phyloP scores from a whole-genome alignment of 495 filamentous ascomycete species.

The Aspergillus wentii region DNA sequence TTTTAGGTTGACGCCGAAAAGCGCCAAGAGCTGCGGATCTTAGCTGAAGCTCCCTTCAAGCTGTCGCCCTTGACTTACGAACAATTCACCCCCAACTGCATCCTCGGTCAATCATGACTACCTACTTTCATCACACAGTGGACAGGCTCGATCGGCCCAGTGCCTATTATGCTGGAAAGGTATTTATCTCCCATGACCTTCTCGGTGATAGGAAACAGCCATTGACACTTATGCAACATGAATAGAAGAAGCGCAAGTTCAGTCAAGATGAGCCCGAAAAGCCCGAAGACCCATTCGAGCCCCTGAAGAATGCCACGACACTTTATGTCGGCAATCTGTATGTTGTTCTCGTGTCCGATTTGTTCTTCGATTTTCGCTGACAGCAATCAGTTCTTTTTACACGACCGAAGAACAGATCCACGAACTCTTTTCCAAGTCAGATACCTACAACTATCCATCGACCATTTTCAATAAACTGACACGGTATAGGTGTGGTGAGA shows the following conservation, averaged over 20 bases:
- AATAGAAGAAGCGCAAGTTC: constrained; percentile 62
- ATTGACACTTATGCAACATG: constrained; percentile 6
- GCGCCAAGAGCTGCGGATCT: no score
- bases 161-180: constrained; percentile 77
- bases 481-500: constrained; percentile 71
- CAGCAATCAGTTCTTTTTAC: constrained; percentile 80
- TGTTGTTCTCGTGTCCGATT: constrained; percentile 20
- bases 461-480: constrained; percentile 6
- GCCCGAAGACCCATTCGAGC: constrained; percentile 59
- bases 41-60: no score
- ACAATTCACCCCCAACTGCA: no score
- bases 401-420: constrained; percentile 99
- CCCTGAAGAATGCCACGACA: constrained; percentile 81
- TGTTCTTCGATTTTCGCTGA: constrained; percentile 21
- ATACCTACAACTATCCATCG: not conserved
- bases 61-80: no score
- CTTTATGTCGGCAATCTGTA: constrained; percentile 98
- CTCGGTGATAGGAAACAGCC: not conserved
- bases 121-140: constrained; percentile 52
- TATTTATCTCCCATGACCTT: constrained; percentile 31
- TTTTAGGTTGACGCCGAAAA: no score
- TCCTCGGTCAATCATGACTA: constrained; percentile 12
- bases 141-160: constrained; percentile 86
- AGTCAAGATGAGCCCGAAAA: constrained; percentile 53
- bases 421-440: constrained; percentile 86